Evolutionary conservation across 2,329 filamentous ascomycete species (phyloP), one percentile per base, ranked within the genome.

Genomic region (Colletotrichum scovillei): DNA sequence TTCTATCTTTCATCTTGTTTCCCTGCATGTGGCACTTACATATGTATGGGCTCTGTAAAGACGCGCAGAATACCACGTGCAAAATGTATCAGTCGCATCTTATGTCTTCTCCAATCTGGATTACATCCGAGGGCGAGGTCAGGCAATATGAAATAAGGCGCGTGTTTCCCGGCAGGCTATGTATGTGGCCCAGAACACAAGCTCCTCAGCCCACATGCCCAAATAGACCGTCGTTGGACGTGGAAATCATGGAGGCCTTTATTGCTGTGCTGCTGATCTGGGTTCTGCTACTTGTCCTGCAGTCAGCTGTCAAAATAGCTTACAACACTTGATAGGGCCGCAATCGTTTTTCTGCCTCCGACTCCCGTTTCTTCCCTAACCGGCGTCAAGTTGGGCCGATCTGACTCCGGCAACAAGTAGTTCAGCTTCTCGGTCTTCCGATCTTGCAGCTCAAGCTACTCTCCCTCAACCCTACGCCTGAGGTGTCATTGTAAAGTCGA

Each of bases 351-450:
- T 32, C 52, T 28, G 38, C 32, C 16, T 24, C 24, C 62, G 55
- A 7, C 6, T 38, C 46, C 32, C 30, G 32, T 30, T 19, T 30
- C 62, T n/a, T 53, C 22, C 46, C 32, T 28, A 24, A 7, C 28
- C 63, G 58, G 52, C 55, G 64, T 42, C 30, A 60, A 67, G 19
- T 69, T 69, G 62, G 35, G 52, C 62, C 59, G 55, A 49, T 59
- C 64, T 72, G 69, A 69, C 69, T 26, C 42, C 22, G 19, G 16
- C 49, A 5, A 35, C 22, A 6, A n/a, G 14, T 5, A 28, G n/a
- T 30, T 4, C 19, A 24, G 24, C 28, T 53, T 49, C 6, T 67
- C 26, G 7, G 30, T 30, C 30, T 28, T 26, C 35, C 9, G 14
- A 16, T 56, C 9, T 26, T 32, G 32, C 32, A 38, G 6, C 30